Base-by-base conservation (phyloP, 2,329 filamentous ascomycete species). In the Dothidotthia symphoricarpi region DNA sequence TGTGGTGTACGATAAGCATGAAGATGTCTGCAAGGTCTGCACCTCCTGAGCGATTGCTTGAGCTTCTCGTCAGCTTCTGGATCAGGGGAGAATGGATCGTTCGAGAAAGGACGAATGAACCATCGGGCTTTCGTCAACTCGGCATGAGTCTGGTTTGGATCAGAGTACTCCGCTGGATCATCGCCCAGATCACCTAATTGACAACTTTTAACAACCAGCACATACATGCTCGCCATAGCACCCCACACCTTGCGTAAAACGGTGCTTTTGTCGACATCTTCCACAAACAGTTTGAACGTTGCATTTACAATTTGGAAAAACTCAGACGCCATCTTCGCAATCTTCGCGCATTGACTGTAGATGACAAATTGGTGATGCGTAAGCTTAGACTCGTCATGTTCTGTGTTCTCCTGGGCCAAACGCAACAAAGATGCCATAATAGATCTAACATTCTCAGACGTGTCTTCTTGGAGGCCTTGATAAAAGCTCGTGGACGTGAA, bases 401-500 rank as follows among this genome's bases (percentile, higher is more conserved):
- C 25, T 14, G 10, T 28, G 24, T 16, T 27, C 17, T 12, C 16
- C 1, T 25, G 14, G 28, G 28, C 25, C 11, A 4, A 31, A 11
- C 35, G 22, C 13, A 30, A 6, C 2, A 55, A 28, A 7, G 31
- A 28, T 12, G 19, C 8, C 6, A 55, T 32, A 1, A 16, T 31
- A 1, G 27, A 26, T 6, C 33, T 24, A 1, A 52, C 27, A 3
- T 51, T 14, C 8, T 47, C 43, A 9, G 40, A 25, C 1, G 35
- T 43, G 6, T 34, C 17, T 26, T 64, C 53, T 9, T 43, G 39
- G 3, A 62, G 47, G 3, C 39, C 36, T 34, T 50, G 41, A 28
- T 64, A 64, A 31, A 53, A 61, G 5, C 39, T 36, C 6, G 51
- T 54, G 0, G 57, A 58, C 1, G 51, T 52, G 16, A 64, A 64